Conservation (phyloP, 805 yeast species). For the Yamadazyma ubonensis region DNA sequence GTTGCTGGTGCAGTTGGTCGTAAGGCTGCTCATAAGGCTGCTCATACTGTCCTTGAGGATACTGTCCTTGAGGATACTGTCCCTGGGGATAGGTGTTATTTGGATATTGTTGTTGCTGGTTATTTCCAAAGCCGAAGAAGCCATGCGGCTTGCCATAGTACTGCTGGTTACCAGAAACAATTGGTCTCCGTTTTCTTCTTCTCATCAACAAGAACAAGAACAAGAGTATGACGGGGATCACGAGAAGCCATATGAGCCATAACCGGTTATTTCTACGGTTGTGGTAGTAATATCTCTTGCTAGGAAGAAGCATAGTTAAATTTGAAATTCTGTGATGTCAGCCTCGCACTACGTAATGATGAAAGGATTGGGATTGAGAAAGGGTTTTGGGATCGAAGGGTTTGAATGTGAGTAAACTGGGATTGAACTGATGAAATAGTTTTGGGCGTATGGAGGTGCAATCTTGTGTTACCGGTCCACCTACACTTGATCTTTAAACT, state of each 20-base stretch:
- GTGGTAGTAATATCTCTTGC: slow-evolving; percentile 10
- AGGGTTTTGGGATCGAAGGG: too few species aligned
- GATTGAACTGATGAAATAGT: too few species aligned
- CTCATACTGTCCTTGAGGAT: slow-evolving; percentile 12
- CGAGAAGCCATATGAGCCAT: slow-evolving; percentile 13
- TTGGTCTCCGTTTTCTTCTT: slow-evolving; percentile 10
- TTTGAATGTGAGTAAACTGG: neutral
- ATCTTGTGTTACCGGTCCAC: too few species aligned
- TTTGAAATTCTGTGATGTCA: slow-evolving; percentile 1
- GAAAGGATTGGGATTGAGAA: too few species aligned
- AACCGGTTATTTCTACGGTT: slow-evolving; percentile 3
- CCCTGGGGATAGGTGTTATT: slow-evolving; percentile 12
- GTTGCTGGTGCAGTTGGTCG: slow-evolving; percentile 11
- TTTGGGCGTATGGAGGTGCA: too few species aligned
- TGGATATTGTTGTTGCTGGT: slow-evolving; percentile 13
- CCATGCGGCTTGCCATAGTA: slow-evolving; percentile 10
- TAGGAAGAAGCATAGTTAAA: slow-evolving; percentile 3
- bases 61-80: slow-evolving; percentile 13
- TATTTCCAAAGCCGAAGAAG: slow-evolving; percentile 7
- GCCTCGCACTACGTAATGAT: slow-evolving; percentile 3
- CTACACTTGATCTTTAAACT: too few species aligned
- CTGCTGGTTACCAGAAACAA: slow-evolving; percentile 7
- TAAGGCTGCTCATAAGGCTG: slow-evolving; percentile 9
- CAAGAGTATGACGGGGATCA: slow-evolving; percentile 11
- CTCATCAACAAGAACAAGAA: slow-evolving; percentile 3